Evolutionary conservation across 2,329 filamentous ascomycete genomes (phyloP).

Genomic region (Zasmidium angulare): DNA sequence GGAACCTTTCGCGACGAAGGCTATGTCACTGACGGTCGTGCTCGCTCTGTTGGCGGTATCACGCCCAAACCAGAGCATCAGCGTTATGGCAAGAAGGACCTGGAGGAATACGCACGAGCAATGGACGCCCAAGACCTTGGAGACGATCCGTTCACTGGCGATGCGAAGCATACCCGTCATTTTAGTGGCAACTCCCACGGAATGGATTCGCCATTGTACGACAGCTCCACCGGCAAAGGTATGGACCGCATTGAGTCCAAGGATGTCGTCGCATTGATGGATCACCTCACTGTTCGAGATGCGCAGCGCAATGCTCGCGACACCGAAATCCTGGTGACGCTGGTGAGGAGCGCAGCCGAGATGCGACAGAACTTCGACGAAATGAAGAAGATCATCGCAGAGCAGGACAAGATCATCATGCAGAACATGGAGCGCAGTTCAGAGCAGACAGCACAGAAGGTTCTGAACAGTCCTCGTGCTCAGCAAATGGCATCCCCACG

Average conservation of each 20-base stretch:
- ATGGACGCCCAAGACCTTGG: constrained; percentile 44
- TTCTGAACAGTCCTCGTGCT: constrained; percentile 74
- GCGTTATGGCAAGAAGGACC: constrained; percentile 56
- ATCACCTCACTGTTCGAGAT: constrained; percentile 95
- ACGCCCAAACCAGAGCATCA: constrained; percentile 43
- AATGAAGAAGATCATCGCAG: constrained; percentile 86
- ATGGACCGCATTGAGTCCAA: constrained; percentile 93
- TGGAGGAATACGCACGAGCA: constrained; percentile 52
- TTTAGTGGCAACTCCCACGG: constrained; percentile 90
- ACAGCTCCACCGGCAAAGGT: constrained; percentile 80
- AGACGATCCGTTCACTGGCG: constrained; percentile 66
- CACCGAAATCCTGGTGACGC: constrained; percentile 90
- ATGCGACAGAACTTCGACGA: constrained; percentile 97
- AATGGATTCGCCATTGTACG: constrained; percentile 85
- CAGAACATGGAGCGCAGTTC: constrained; percentile 84
- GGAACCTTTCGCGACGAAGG: constrained; percentile 78
- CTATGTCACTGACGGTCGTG: constrained; percentile 77
- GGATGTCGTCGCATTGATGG: constrained; percentile 96
- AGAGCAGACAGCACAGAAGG: constrained; percentile 77
- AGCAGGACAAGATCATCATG: constrained; percentile 87
- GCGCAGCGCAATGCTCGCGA: constrained; percentile 94
- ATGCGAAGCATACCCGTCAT: constrained; percentile 61
- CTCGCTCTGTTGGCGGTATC: constrained; percentile 43
- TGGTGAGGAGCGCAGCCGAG: constrained; percentile 90
- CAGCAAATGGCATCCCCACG: constrained; percentile 67